Evolutionary conservation across 768 basidiomycete species (phyloP), one percentile per base, ranked within the genome.

Genomic region (Kwoniella sp.): DNA sequence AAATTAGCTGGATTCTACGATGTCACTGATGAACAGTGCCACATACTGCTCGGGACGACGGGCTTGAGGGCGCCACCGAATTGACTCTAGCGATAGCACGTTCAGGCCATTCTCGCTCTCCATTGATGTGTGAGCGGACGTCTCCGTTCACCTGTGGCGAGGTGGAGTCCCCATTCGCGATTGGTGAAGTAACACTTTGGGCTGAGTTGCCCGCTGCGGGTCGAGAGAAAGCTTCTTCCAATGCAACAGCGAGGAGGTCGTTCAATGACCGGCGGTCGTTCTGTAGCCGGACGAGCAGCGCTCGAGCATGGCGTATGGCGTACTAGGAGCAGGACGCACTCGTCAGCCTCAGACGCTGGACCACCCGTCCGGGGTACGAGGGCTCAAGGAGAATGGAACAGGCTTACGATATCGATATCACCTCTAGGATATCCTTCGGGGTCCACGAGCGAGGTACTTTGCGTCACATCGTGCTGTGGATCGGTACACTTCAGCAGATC

Each of bases 391-490:
- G n/a, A 47, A 33, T 39, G 20, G 42, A 14, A 20, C 11, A 12
- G 23, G 58, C 65, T 88, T 15, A 93, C 78, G 60, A 92, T 88
- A 53, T 78, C 77, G 56, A 96, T 80, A 74, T 93, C 78, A 12
- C 82, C 83, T 12, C 89, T 80, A 0, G 92, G 92, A 73, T 89
- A 96, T 6, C 93, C 93, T 46, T 95, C 87, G 0, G 77, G 57
- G 68, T 95, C 90, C 40, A 95, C 81, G 28, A 96, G 81, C 0
- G 88, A 83, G 0, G 86, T 81, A 22, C 81, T 48, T 23, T 49
- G 39, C n/a, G 60, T 62, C 14, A 46, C 51, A 6, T 53, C 57
- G 40, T 66, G 62, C 65, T 64, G 37, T 15, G 37, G 17, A 26
- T 27, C 29, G 20, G 15, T 15, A 10, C 22, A 32, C 31, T 8